Conservation (phyloP, 1,284 basidiomycete genomes). For the Athelia sp. region DNA sequence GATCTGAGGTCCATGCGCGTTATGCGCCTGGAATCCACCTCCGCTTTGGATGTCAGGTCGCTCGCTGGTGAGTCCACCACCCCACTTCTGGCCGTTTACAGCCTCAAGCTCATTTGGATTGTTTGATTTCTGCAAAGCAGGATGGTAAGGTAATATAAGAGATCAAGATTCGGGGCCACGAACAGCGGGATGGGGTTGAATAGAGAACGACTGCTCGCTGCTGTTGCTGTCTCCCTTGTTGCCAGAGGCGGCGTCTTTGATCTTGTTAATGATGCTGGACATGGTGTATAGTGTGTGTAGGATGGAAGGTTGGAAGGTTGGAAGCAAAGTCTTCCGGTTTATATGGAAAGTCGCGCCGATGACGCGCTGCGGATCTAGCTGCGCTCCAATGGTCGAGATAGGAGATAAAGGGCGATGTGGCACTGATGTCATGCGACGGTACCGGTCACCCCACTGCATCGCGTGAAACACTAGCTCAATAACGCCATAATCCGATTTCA, state of each 20-base stretch:
- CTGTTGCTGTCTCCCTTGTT: conserved; percentile 6
- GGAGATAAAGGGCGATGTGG: too few relatives aligned
- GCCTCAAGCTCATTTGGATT: conserved; percentile 39
- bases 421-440: conserved; percentile 2
- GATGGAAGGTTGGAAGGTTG: too few relatives aligned
- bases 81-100: conserved; percentile 18
- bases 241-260: conserved; percentile 13
- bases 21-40: conserved; percentile 26
- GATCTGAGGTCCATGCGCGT: conserved; percentile 39
- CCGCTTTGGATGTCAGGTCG: conserved; percentile 10
- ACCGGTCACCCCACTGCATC: not conserved
- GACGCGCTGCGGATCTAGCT: not conserved
- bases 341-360: not conserved
- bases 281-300: conserved; percentile 3
- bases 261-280: conserved; percentile 15
- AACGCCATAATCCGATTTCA: not conserved
- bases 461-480: not conserved
- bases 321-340: too few relatives aligned
- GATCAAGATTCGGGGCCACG: not conserved
- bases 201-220: conserved; percentile 31
- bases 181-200: conserved; percentile 47
- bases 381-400: not conserved
- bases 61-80: conserved; percentile 27
- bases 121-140: conserved; percentile 47
- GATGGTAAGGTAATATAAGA: not conserved